Evolutionary conservation across 352 stramenopile species (phyloP).

Genomic region (Phytophthora hybrid): DNA sequence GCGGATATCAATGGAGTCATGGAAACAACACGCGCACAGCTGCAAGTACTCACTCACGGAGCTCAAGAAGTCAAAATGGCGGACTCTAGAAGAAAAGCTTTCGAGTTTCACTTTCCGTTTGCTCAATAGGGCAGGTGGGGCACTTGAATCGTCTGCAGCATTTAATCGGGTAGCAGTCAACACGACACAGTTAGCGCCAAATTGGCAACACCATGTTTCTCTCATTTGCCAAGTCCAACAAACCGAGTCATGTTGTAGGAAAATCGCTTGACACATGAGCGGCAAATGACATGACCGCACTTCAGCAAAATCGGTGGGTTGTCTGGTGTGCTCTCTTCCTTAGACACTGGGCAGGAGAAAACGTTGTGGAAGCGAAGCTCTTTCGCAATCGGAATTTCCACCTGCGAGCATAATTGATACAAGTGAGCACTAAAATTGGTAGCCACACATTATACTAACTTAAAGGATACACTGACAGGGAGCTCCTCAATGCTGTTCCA

Average conservation of each 20-base stretch:
- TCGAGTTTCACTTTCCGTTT: slow-evolving; percentile 76
- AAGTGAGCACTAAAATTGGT: slow-evolving; percentile 8
- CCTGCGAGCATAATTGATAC: slow-evolving; percentile 29
- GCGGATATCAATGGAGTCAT: slow-evolving; percentile 22
- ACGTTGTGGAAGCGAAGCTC: slow-evolving; percentile 89
- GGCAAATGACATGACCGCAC: slow-evolving; percentile 88
- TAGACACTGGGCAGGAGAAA: slow-evolving; percentile 88
- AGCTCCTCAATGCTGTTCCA: slow-evolving; percentile 82
- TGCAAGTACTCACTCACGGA: slow-evolving; percentile 19
- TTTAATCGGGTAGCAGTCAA: slow-evolving; percentile 3
- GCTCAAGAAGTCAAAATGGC: slow-evolving; percentile 20
- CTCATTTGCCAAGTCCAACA: slow-evolving; percentile 11
- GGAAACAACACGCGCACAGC: slow-evolving; percentile 14
- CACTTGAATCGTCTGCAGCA: slow-evolving; percentile 84
- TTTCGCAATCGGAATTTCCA: slow-evolving; percentile 83
- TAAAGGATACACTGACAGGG: slow-evolving; percentile 44
- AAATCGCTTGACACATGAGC: slow-evolving; percentile 82
- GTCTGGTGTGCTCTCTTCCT: slow-evolving; percentile 85
- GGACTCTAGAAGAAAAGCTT: slow-evolving; percentile 72
- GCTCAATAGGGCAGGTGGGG: slow-evolving; percentile 86
- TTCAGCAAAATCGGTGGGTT: slow-evolving; percentile 90
- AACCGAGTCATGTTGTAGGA: slow-evolving; percentile 84
- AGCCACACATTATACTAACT: background rate
- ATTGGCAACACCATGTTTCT: background rate
- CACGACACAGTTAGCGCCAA: background rate